Base-by-base conservation (phyloP, 495 filamentous ascomycete species). In the Gamarada debralockiae region DNA sequence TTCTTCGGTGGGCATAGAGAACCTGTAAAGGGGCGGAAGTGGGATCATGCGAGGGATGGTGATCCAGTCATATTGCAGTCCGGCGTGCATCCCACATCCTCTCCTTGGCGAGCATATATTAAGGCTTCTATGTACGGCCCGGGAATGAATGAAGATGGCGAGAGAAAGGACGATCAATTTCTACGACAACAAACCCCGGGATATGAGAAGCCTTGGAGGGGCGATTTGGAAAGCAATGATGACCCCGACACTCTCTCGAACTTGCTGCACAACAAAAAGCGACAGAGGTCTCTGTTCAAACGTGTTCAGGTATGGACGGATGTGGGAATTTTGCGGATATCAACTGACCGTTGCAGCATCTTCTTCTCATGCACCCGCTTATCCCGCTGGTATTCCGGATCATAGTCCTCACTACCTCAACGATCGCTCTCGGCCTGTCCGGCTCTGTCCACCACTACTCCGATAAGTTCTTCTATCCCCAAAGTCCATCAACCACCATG, bases 301-400 rank as follows among this genome's bases (percentile, higher is more conserved):
- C 73, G 79, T 50, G 67, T 76, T 44, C 77, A 71, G 48, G 70
- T 71, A 57, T 50, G 62, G 57, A 41, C 9, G 10, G 8, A 34
- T 10, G 17, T 24, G 13, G 50, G 25, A 59, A 37, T 44, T 37
- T 6, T 4, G 42, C 21, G 37, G 14, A 15, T 15, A 4, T 20
- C 14, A 44, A 17, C 42, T 54, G 24, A 61, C 36, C 6, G 8
- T n/a, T 25, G 5, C 38, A 62, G 58, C 45, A 70, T 55, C 76
- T 67, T 64, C 74, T 92, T 14, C 65, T 97, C 50, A 77, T 81
- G 56, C 91, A 91, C 58, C 89, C 95, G 15, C 83, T 96, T 40
- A 83, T 96, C 7, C 93, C 93, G 0, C 70, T 97, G 48, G 75
- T 85, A 22, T 84, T 97, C 66, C 89, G 93, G 21, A 69, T 92